Base-by-base conservation (phyloP, 2,329 filamentous ascomycete genomes). In the Fonsecaea multimorphosa region DNA sequence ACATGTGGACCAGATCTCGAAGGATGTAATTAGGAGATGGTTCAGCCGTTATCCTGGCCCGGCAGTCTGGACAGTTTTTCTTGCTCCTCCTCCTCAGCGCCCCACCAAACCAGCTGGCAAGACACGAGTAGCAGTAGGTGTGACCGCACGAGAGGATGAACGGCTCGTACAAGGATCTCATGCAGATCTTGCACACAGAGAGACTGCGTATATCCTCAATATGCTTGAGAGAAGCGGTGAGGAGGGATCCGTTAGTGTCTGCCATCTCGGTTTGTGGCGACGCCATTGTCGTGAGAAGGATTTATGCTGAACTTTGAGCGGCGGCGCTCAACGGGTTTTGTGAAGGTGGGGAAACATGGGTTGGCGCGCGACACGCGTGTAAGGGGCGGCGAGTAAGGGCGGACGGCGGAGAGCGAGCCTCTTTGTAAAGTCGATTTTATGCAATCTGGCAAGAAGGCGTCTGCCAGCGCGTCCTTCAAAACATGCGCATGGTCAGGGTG, bases 21-120 rank as follows among this genome's bases (percentile, higher is more conserved):
- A 91, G 83, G 49, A 90, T 75, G 73, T 88, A 91, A 46, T 88
- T 86, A 29, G 88, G 88, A 7, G 87, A 85, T 0, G 88, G 88
- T 69, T 85, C 79, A 31, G 84, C 78, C 68, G 80, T 84, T 64
- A 90, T 85, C 38, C 81, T 78, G 2, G 84, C 80, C 66, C 89
- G 84, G 74, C 89, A 91, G 74, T 90, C 87, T 16, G 89, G 89
- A 75, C 89, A 91, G 71, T 88, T 89, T 72, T 85, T 87, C 51
- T 78, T 78, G 73, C 79, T 83, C 71, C 84, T 66, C 22, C 68
- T 60, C n/a, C 55, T 49, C 2, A 60, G 40, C 9, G 40, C 72
- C 19, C 74, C 73, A 22, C 74, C 63, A 59, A 78, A 77, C 76
- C 72, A 77, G 66, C 71, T 78, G 40, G 75, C 75, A 34, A 79